A percentile compares a stretch with the other conserved stretches of the same genome.
These are phyloP conservation scores for Chlorella sp. DNA, from an alignment of 139 green algal genomes.

Conservation along the genomic window DNA sequence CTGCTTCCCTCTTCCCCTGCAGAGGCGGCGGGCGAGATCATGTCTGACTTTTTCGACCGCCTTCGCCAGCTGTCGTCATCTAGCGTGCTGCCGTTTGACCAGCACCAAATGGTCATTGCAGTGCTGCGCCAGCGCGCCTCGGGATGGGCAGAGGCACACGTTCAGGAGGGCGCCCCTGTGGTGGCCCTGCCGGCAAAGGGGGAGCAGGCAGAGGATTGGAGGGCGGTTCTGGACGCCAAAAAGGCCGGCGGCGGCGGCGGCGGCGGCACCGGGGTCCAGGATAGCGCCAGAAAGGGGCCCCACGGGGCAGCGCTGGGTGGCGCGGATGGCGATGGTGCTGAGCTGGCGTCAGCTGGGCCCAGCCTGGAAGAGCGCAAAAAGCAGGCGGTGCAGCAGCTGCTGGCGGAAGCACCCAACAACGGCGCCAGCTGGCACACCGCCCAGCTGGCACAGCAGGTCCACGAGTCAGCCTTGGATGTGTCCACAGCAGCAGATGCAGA, in stretches of 20 bases:
- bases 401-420: background rate
- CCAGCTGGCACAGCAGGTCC: background rate
- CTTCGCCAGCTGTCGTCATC: background rate
- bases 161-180: background rate
- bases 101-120: background rate
- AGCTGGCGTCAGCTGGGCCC: background rate
- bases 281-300: conserved; percentile 1
- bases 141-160: background rate
- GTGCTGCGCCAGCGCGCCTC: conserved; percentile 10
- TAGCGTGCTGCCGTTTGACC: background rate
- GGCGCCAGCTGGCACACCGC: background rate
- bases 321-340: background rate
- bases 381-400: background rate
- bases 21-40: conserved; percentile 1
- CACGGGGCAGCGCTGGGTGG: background rate
- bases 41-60: background rate
- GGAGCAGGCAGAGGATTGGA: conserved; percentile 10
- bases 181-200: background rate
- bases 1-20: background rate
- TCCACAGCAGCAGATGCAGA: background rate
- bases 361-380: background rate
- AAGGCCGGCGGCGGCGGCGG: background rate
- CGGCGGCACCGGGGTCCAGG: background rate
- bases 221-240: conserved; percentile 12
- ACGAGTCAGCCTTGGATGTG: background rate